Conservation (phyloP, 1,139 yeast species). For the Hansenula sp. region DNA sequence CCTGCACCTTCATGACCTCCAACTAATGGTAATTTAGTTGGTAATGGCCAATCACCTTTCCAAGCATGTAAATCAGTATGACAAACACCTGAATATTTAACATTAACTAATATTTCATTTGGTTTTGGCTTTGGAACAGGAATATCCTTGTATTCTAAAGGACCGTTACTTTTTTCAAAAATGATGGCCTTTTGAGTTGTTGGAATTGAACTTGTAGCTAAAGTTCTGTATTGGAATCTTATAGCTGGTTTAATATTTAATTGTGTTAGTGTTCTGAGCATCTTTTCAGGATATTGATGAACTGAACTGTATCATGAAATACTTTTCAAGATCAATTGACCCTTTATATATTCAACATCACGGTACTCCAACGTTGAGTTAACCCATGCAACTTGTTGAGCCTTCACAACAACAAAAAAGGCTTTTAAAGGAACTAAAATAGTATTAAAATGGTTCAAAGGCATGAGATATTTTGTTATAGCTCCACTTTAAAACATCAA, state of each 20-base stretch:
- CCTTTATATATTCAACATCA: neutral
- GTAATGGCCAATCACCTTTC: conserved; percentile 71
- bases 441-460: too few species aligned
- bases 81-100: conserved; percentile 64
- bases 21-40: conserved; percentile 61
- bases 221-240: conserved; percentile 10
- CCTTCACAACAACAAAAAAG: too few species aligned
- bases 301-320: too few species aligned
- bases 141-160: conserved; percentile 55
- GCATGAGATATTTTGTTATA: too few species aligned
- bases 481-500: too few species aligned
- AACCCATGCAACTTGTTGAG: too few species aligned
- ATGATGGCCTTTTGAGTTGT: conserved; percentile 61
- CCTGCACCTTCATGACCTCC: conserved; percentile 93
- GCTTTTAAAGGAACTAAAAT: too few species aligned
- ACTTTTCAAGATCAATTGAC: too few species aligned
- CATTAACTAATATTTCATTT: conserved; percentile 56
- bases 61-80: conserved; percentile 70
- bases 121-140: conserved; percentile 60
- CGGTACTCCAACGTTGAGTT: too few species aligned
- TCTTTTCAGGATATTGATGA: too few species aligned
- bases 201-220: conserved; percentile 36
- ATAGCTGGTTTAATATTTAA: conserved; percentile 4
- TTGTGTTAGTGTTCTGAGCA: conserved; percentile 10
- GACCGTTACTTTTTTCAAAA: conserved; percentile 61